Evolutionary conservation across 129 eudicot species (phyloP).

Genomic region (Solidago caesia): DNA sequence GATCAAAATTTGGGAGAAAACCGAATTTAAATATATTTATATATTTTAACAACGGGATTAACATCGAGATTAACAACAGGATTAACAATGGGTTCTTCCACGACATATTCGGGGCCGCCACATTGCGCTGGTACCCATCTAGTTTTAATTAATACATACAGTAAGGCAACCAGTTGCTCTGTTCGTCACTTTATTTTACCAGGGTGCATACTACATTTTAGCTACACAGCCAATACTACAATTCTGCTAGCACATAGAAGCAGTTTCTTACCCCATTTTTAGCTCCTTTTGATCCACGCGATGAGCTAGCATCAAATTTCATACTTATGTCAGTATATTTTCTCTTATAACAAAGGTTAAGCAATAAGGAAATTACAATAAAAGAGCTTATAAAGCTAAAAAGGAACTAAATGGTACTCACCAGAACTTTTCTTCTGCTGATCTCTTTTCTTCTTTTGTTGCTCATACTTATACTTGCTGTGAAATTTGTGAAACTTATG

Average conservation of each 20-base stretch:
- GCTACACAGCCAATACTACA: neutral
- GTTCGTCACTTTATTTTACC: neutral
- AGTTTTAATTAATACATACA: too few relatives aligned
- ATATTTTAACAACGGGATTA: too few relatives aligned
- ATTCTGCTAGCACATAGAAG: neutral
- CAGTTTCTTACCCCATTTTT: conserved; percentile 84
- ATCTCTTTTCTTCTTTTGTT: conserved; percentile 88
- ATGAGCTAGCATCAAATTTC: conserved; percentile 50
- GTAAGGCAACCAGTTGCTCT: neutral
- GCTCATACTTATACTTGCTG: conserved; percentile 89
- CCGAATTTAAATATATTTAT: too few relatives aligned
- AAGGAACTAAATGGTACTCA: conserved; percentile 38
- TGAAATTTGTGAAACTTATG: neutral
- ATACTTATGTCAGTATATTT: conserved; percentile 31
- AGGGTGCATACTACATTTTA: neutral
- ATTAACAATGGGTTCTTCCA: too few relatives aligned
- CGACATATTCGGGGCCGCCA: too few relatives aligned
- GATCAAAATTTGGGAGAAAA: too few relatives aligned
- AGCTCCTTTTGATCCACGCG: conserved; percentile 91
- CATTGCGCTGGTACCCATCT: too few relatives aligned
- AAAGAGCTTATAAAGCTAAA: conserved; percentile 15
- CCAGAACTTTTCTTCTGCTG: conserved; percentile 91
- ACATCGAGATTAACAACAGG: too few relatives aligned
- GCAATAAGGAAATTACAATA: neutral
- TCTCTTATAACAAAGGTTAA: conserved; percentile 17